These are phyloP conservation scores for Aspergillaceae sp. DNA, from an alignment of 2,329 filamentous ascomycete species.

Conservation along the genomic window DNA sequence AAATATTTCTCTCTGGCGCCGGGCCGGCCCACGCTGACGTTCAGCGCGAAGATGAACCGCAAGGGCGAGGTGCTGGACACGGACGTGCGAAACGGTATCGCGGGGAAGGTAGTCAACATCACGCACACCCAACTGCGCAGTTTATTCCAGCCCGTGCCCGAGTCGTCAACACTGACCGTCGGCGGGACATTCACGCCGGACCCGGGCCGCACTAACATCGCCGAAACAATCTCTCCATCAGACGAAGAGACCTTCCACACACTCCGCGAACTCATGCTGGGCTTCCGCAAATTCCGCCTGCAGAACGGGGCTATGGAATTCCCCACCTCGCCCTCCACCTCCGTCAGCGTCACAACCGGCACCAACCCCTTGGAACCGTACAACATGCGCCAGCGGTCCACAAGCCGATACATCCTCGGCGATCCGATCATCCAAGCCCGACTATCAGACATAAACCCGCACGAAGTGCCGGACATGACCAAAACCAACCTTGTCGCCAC, in stretches of 20 bases:
- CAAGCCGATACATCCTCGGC: constrained; percentile 28
- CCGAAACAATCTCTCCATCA: constrained; percentile 22
- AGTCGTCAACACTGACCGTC: constrained; percentile 19
- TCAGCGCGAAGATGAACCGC: constrained; percentile 48
- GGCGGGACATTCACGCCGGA: constrained; percentile 19
- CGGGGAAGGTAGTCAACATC: constrained; percentile 48
- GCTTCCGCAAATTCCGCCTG: constrained; percentile 25
- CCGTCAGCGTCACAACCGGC: constrained; percentile 21
- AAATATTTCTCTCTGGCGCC: constrained; percentile 46
- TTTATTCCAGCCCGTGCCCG: constrained; percentile 25
- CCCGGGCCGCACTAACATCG: constrained; percentile 13
- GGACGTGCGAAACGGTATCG: constrained; percentile 45
- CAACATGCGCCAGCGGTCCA: constrained; percentile 17
- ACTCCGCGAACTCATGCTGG: constrained; percentile 31
- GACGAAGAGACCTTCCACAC: constrained; percentile 28
- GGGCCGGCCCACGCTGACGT: constrained; percentile 51
- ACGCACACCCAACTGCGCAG: constrained; percentile 38
- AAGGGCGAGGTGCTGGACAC: constrained; percentile 47
- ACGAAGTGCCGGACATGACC: constrained; percentile 29
- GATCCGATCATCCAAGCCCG: constrained; percentile 36
- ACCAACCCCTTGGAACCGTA: constrained; percentile 16
- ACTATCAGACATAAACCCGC: constrained; percentile 23
- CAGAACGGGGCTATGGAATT: constrained; percentile 34
- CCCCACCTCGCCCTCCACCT: constrained; percentile 9
- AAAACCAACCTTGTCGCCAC: constrained; percentile 36